phyloP scores from a whole-genome alignment of 371 early-diverging fungal genomes.

The Actinomucor elegans region DNA sequence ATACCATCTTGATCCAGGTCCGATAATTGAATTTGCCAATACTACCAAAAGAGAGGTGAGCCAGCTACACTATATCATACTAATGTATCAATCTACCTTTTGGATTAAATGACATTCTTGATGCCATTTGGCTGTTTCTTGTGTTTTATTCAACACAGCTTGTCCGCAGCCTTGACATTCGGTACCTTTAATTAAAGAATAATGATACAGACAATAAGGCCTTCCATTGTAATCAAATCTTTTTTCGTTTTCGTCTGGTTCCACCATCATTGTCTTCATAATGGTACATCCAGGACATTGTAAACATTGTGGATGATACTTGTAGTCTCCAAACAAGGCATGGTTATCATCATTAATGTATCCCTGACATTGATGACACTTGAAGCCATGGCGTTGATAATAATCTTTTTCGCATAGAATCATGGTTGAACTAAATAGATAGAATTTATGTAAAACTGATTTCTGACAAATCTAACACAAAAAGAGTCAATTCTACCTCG shows the following conservation, averaged over 20 bases:
- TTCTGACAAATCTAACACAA: conserved; percentile 46
- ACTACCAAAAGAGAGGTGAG: conserved; percentile 20
- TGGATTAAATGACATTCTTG: conserved; percentile 96
- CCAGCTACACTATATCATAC: no score
- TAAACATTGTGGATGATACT: conserved; percentile 64
- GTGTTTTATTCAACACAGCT: conserved; percentile 79
- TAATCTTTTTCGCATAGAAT: conserved; percentile 67
- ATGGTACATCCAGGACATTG: conserved; percentile 54
- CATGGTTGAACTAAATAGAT: conserved; percentile 30
- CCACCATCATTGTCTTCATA: background rate
- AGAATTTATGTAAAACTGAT: conserved; percentile 63
- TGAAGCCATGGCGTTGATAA: conserved; percentile 52
- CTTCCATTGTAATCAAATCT: conserved; percentile 67
- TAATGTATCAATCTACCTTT: conserved; percentile 58
- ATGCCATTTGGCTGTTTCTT: conserved; percentile 89
- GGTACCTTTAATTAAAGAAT: conserved; percentile 77
- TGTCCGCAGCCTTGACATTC: conserved; percentile 89
- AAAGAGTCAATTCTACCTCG: background rate
- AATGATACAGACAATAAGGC: conserved; percentile 91
- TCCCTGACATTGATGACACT: conserved; percentile 61
- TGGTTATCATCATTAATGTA: conserved; percentile 52
- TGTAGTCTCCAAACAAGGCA: conserved; percentile 25
- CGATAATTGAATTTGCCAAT: conserved; percentile 69
- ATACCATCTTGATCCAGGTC: no score
- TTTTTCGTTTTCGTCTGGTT: background rate